Base-by-base conservation (phyloP, 495 filamentous ascomycete genomes). In the Umbilicaria muhlenbergii region DNA sequence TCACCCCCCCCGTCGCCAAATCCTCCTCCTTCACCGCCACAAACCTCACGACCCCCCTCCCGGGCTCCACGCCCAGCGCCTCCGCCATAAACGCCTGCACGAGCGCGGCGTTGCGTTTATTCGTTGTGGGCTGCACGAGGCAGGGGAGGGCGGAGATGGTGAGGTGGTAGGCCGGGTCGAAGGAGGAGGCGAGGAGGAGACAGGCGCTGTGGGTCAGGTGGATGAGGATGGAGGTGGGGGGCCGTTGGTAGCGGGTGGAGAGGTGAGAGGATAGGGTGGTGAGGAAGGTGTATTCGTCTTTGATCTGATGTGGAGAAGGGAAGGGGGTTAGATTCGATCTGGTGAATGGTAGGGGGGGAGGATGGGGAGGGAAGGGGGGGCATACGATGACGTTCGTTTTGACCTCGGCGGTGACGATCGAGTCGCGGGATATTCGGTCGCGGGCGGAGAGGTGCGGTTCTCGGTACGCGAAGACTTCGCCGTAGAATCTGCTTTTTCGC, bases 361-460 rank as follows among this genome's bases (percentile, higher is more conserved):
- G 11, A 46, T 42, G 15, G 16, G 4, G 15, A 39, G 21, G 38
- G 7, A 34, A 12, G 19, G 11, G 7, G 2, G 7, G 15, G 63
- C 78, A 51, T 67, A 88, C 86, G 56, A 79, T 82, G 32, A 77
- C 74, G 56, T 91, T 94, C n/a, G 84, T 85, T 53, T 75, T 79
- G 28, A 96, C 59, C 56, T 94, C 86, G 32, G 79, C 83, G 43
- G 83, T 69, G 42, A 94, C 72, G 41, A 81, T 66, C 14, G 83
- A 77, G 47, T 87, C 74, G 46, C 72, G 74, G 13, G 60, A 58
- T 16, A 85, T 61, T 24, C 73, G 68, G 36, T 81, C 73, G 44
- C 65, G 66, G 10, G 74, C 69, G 10, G 71, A 65, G n/a, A 62
- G 52, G 43, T 56, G 53, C 3, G 61, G 56, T 44, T 74, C 71